phyloP scores from a whole-genome alignment of 2,329 filamentous ascomycete species.

The Coniochaeta ligniaria region DNA sequence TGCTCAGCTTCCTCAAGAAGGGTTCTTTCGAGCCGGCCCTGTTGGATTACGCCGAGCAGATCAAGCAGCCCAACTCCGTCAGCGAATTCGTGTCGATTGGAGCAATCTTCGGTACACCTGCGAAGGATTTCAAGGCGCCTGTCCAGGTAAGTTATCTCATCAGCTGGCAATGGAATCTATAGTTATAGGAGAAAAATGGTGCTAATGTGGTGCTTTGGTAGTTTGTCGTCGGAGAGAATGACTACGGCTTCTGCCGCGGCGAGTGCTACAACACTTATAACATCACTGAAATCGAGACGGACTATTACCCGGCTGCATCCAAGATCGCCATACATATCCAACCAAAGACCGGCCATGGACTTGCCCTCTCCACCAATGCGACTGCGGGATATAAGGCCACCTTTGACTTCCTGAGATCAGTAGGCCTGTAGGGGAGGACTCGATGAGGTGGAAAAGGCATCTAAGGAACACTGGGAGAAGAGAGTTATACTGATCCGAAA shows the following conservation, averaged over 20 bases:
- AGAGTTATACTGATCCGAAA: neutral
- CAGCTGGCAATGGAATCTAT: too few species aligned
- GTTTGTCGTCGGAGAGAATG: slow-evolving; percentile 23
- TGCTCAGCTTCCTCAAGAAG: slow-evolving; percentile 25
- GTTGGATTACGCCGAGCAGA: slow-evolving; percentile 19
- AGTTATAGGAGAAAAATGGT: too few species aligned
- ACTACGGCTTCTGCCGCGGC: slow-evolving; percentile 25
- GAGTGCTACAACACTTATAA: slow-evolving; percentile 25
- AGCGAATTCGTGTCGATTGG: slow-evolving; percentile 18
- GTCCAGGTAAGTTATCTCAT: slow-evolving; percentile 7
- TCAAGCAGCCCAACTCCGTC: slow-evolving; percentile 24
- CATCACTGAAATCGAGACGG: neutral
- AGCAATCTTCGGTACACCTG: slow-evolving; percentile 13
- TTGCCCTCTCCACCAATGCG: slow-evolving; percentile 24
- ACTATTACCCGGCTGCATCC: slow-evolving; percentile 14
- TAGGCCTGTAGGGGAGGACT: neutral
- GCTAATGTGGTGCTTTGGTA: slow-evolving; percentile 2
- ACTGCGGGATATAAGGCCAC: slow-evolving; percentile 16
- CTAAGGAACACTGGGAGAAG: too few species aligned
- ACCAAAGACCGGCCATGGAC: slow-evolving; percentile 26
- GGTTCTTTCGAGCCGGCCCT: slow-evolving; percentile 19
- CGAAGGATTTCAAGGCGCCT: slow-evolving; percentile 20
- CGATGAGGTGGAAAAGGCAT: too few species aligned
- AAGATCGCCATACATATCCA: slow-evolving; percentile 21
- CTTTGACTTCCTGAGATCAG: slow-evolving; percentile 12